Conservation (phyloP, 2,329 filamentous ascomycete species). For the Aspergillus clavatus region DNA sequence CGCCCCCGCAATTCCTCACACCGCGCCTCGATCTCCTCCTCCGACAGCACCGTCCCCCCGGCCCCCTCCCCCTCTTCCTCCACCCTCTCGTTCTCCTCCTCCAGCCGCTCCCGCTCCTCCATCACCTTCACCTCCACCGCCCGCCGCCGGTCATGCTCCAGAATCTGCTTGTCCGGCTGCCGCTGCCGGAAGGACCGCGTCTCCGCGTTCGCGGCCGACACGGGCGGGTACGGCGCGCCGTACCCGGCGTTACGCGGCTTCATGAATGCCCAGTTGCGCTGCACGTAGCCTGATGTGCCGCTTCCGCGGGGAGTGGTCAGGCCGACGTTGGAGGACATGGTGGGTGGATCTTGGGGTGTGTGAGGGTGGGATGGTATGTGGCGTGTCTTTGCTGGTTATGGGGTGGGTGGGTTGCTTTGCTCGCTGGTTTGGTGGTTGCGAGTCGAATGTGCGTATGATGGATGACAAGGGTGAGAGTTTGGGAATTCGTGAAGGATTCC, state of each 20-base stretch:
- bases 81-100: conserved; percentile 66
- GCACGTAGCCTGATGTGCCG: conserved; percentile 95
- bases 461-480: too few species aligned
- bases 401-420: conserved; percentile 1
- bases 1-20: conserved; percentile 63
- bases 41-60: conserved; percentile 49
- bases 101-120: conserved; percentile 81
- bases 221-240: conserved; percentile 64
- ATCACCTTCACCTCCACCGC: conserved; percentile 92
- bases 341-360: conserved; percentile 5
- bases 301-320: conserved; percentile 90
- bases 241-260: conserved; percentile 68
- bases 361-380: not conserved
- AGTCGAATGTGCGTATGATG: too few species aligned
- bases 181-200: conserved; percentile 64
- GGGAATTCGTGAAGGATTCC: too few species aligned
- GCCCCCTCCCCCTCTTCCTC: conserved; percentile 58
- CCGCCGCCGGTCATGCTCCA: conserved; percentile 89
- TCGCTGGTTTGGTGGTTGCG: too few species aligned
- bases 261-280: conserved; percentile 88
- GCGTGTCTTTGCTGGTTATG: not conserved
- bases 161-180: conserved; percentile 83
- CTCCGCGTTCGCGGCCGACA: conserved; percentile 42
- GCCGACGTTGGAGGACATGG: conserved; percentile 95
- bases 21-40: conserved; percentile 82